Percentiles rank a stretch among this genome's conserved stretches.
phyloP scores from a whole-genome alignment of 1,139 yeast species.

The Sugiyamaella sp. region DNA sequence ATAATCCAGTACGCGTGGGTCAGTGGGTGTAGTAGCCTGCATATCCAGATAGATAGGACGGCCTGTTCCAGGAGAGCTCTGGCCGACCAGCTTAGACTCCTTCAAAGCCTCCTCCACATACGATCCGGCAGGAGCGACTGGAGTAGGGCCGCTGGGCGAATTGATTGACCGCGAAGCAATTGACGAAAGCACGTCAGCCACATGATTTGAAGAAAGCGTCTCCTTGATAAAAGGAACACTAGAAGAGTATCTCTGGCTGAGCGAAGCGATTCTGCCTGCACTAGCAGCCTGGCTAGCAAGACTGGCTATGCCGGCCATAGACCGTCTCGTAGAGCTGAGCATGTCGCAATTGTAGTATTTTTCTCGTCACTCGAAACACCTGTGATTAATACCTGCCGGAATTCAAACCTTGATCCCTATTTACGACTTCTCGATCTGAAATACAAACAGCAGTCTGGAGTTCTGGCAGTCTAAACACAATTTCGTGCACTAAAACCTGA shows the following conservation, averaged over 20 bases:
- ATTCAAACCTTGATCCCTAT: too few relatives aligned
- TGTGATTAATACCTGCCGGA: too few relatives aligned
- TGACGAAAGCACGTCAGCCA: constrained; percentile 29
- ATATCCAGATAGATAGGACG: constrained; percentile 93
- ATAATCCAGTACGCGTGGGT: constrained; percentile 92
- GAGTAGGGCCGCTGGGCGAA: constrained; percentile 23
- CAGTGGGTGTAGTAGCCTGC: constrained; percentile 98
- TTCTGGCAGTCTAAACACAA: too few relatives aligned
- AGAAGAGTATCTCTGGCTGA: not conserved
- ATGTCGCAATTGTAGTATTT: not conserved
- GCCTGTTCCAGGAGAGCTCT: constrained; percentile 30
- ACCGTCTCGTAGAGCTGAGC: constrained; percentile 7
- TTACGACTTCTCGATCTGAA: too few relatives aligned
- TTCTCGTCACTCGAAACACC: too few relatives aligned
- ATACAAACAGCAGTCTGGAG: too few relatives aligned
- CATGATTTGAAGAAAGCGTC: constrained; percentile 22
- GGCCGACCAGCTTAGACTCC: constrained; percentile 29
- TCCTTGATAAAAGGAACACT: constrained; percentile 5
- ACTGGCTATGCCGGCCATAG: not conserved
- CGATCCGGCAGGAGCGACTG: constrained; percentile 35
- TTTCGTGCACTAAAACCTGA: too few relatives aligned
- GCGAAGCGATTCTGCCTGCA: not conserved
- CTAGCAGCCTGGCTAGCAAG: constrained; percentile 2
- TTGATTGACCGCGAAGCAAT: constrained; percentile 23
- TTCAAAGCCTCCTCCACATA: constrained; percentile 31